Evolutionary conservation across 306 rosid genomes (phyloP), one percentile per base, ranked within the genome.

Genomic region (Begonia masoniana): DNA sequence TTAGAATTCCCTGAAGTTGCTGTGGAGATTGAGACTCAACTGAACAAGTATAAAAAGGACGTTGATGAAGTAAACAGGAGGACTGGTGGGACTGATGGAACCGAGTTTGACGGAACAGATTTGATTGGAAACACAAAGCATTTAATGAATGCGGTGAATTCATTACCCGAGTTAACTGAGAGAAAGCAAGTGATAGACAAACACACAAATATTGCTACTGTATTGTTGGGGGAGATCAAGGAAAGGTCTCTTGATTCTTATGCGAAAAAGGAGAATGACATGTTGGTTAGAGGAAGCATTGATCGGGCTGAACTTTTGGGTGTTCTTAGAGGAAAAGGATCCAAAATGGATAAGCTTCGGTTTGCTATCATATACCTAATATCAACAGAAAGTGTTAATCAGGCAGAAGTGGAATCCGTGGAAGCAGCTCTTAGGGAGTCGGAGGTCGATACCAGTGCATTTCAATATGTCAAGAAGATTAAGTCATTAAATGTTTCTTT

Each of bases 71-170:
- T 91, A 55, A 91, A 91, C 67, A 78, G 81, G 70, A 76, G 87
- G 60, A 91, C 99, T 10, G 92, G 83, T 4, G 99, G 99, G 41
- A 74, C 66, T 60, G 83, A 74, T 17, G 95, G 87, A 2, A 74
- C 96, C 0, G 97, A 91, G 70, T 85, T 81, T 73, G 94, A 83
- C 43, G 99, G 96, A 57, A 73, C 94, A 21, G 92, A 91, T 75
- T 56, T 91, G 85, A 79, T 86, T 43, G 99, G 99, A 41, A 91
- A 86, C 79, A 91, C 99, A 0, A 78, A 83, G 73, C 94, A 86
- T 81, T 79, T 91, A 85, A 83, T 91, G 96, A 91, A 76, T 70
- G 97, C 96, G 10, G 97, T 91, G 64, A 91, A 91, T 69, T 91
- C 99, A 2, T 63, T 91, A 71, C 99, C 96, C 0, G 96, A 91